A percentile compares a stretch with the other conserved stretches of the same genome.
These are phyloP conservation scores for Neocallimastix lanati DNA, from an alignment of 192 early-diverging fungal species.

Conservation along the genomic window DNA sequence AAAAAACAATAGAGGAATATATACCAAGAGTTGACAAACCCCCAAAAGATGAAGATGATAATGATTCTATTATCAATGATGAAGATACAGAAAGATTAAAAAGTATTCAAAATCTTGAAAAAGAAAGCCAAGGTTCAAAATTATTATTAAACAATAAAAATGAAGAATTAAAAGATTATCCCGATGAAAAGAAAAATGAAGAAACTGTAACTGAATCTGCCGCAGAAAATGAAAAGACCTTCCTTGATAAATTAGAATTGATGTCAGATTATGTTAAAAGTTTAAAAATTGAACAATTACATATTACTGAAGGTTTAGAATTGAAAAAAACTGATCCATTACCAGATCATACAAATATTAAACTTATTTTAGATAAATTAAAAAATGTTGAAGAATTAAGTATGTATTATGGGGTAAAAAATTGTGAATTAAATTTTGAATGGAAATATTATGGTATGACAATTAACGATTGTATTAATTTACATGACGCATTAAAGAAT, in stretches of 20 bases:
- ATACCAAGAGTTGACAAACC: background rate
- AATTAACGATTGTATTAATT: background rate
- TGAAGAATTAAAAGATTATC: background rate
- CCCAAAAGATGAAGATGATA: background rate
- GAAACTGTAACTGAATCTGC: background rate
- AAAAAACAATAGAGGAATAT: background rate
- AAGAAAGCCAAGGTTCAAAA: background rate
- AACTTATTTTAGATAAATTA: background rate
- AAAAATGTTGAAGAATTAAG: background rate
- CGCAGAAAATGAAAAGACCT: background rate
- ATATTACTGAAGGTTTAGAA: background rate
- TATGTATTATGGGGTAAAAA: background rate
- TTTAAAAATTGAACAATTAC: background rate
- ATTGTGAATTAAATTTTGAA: background rate
- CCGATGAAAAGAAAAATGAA: background rate
- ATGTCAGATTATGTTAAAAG: background rate
- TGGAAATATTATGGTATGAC: background rate
- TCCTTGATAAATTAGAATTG: background rate
- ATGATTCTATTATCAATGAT: background rate
- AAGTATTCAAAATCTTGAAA: background rate
- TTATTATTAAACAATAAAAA: background rate
- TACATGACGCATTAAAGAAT: background rate
- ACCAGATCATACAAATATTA: background rate
- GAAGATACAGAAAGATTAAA: background rate
- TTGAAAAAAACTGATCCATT: background rate